Evolutionary conservation across 441 rosid species (phyloP).

Genomic region (Erodium moschatum): DNA sequence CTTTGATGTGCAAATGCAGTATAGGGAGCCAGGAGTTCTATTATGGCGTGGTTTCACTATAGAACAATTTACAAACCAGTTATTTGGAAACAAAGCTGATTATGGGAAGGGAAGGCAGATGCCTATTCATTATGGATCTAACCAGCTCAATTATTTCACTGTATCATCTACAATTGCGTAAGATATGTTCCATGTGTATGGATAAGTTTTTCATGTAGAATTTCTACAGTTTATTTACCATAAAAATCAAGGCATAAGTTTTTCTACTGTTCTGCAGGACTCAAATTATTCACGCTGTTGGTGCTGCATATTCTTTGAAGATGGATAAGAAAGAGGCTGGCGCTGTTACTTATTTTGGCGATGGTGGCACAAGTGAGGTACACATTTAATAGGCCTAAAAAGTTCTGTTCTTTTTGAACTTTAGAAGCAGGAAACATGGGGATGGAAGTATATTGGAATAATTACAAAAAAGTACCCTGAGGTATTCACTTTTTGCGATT

Average conservation of each 20-base stretch:
- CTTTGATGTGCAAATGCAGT: neutral
- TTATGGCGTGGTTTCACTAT: neutral
- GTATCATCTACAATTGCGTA: neutral
- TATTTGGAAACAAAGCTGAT: constrained; percentile 1
- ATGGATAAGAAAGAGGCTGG: neutral
- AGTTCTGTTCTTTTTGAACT: neutral
- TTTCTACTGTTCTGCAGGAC: neutral
- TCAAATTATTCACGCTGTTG: neutral
- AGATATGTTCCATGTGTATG: constrained; percentile 5
- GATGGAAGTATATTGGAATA: neutral
- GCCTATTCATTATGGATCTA: constrained; percentile 3
- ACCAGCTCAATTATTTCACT: neutral
- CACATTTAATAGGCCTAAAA: neutral
- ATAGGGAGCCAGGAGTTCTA: neutral
- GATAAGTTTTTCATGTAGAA: neutral
- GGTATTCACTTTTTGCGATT: no score
- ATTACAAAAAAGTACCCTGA: no score
- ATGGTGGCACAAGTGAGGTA: constrained; percentile 2
- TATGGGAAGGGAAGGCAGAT: neutral
- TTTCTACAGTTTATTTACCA: neutral
- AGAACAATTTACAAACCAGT: neutral
- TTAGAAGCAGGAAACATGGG: neutral
- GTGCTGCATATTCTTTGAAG: neutral
- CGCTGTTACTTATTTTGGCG: neutral
- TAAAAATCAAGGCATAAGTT: neutral